A percentile compares a stretch with the other conserved stretches of the same genome.
Conservation (phyloP, 2,329 filamentous ascomycete species). For the Cercospora nicotianae region DNA sequence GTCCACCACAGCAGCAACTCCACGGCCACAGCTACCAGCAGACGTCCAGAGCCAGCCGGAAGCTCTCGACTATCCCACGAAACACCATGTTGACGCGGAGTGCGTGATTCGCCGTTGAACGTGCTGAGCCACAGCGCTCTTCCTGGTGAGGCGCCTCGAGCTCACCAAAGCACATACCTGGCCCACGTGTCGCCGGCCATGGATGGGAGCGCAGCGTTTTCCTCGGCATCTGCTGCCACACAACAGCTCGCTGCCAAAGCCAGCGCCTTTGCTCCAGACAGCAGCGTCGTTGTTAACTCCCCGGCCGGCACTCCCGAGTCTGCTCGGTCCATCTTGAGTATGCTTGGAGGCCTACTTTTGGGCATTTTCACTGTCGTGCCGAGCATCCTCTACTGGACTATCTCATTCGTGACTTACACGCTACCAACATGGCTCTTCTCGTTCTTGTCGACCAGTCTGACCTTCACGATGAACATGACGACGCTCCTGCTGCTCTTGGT, state of each 20-base stretch:
- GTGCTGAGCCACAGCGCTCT: constrained; percentile 12
- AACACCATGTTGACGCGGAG: background rate
- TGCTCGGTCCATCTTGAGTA: constrained; percentile 31
- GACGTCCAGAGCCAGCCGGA: background rate
- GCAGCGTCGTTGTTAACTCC: constrained; percentile 17
- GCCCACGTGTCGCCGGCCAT: constrained; percentile 11
- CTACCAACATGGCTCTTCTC: constrained; percentile 86
- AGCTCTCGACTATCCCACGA: background rate
- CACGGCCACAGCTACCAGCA: background rate
- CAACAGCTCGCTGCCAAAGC: constrained; percentile 10
- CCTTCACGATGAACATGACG: constrained; percentile 97
- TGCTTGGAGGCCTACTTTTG: constrained; percentile 38
- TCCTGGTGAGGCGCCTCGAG: constrained; percentile 5
- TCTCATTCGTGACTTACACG: constrained; percentile 84
- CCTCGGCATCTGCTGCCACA: constrained; percentile 11
- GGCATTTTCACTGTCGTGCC: constrained; percentile 52
- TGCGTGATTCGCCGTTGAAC: constrained; percentile 4
- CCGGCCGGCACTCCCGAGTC: constrained; percentile 22
- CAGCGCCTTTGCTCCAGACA: constrained; percentile 10
- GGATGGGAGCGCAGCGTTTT: constrained; percentile 8
- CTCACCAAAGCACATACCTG: constrained; percentile 11
- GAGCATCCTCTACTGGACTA: constrained; percentile 69
- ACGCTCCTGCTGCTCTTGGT: constrained; percentile 83
- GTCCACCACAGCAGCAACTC: background rate
- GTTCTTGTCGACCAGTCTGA: constrained; percentile 87